phyloP scores from a whole-genome alignment of 306 rosid species.

The Vigna mungo region DNA sequence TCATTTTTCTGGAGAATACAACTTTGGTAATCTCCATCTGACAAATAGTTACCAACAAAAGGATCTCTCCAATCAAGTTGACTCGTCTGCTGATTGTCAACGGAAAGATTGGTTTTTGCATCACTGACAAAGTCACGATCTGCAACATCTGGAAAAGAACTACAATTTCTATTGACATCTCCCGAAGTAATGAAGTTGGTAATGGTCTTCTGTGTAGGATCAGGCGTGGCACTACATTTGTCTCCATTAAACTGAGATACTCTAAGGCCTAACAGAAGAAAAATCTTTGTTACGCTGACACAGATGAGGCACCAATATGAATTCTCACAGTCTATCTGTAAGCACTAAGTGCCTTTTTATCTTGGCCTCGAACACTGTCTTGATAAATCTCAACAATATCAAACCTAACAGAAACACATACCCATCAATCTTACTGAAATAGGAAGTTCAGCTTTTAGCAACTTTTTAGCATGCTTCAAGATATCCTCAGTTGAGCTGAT shows the following conservation, averaged over 20 bases:
- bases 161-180: conserved; percentile 55
- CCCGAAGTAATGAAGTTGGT: conserved; percentile 65
- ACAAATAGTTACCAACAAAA: conserved; percentile 47
- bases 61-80: conserved; percentile 44
- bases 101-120: conserved; percentile 53
- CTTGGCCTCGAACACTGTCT: conserved; percentile 31
- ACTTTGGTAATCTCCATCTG: conserved; percentile 46
- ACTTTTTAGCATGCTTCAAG: conserved; percentile 79
- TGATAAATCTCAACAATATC: conserved; percentile 20
- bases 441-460: conserved; percentile 95
- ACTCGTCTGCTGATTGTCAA: conserved; percentile 47
- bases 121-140: conserved; percentile 51
- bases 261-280: conserved; percentile 74
- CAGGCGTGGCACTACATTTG: conserved; percentile 53
- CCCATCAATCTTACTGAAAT: conserved; percentile 88
- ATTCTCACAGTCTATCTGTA: conserved; percentile 10
- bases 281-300: conserved; percentile 37
- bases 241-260: conserved; percentile 78
- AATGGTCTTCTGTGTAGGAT: conserved; percentile 79
- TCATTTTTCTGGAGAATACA: conserved; percentile 39
- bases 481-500: conserved; percentile 78
- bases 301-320: conserved; percentile 31
- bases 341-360: conserved; percentile 26
- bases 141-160: conserved; percentile 45
- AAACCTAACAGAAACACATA: conserved; percentile 42